Evolutionary conservation across 352 stramenopile species (phyloP).

Genomic region (Pythium phragmiticola): DNA sequence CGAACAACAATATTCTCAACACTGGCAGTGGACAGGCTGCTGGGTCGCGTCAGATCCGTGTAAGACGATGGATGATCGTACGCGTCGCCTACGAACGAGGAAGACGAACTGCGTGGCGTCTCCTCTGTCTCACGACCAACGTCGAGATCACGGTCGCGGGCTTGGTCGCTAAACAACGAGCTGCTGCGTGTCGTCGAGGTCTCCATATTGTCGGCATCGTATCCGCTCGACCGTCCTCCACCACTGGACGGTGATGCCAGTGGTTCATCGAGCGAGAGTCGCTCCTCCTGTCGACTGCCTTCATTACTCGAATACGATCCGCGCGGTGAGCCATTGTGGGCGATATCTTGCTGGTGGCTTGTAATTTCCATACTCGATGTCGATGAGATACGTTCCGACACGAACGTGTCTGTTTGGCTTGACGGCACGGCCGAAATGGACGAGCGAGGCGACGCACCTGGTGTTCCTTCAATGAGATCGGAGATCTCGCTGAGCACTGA

Average conservation of each 20-base stretch:
- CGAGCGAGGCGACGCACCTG: constrained; percentile 3
- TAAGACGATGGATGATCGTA: constrained; percentile 5
- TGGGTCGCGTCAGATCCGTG: constrained; percentile 17
- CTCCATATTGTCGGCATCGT: constrained; percentile 17
- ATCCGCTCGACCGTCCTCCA: constrained; percentile 6
- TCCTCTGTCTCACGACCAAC: neutral
- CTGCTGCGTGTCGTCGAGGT: constrained; percentile 13
- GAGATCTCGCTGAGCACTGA: constrained; percentile 16
- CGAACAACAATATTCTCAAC: constrained; percentile 15
- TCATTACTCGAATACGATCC: constrained; percentile 10
- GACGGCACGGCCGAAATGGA: constrained; percentile 11
- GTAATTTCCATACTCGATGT: constrained; percentile 2
- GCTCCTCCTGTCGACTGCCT: neutral
- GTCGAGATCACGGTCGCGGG: constrained; percentile 3
- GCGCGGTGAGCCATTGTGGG: neutral
- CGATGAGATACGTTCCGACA: constrained; percentile 14
- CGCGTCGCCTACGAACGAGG: neutral
- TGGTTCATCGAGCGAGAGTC: constrained; percentile 6
- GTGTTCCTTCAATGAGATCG: constrained; percentile 11
- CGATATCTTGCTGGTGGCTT: neutral
- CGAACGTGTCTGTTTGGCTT: constrained; percentile 13
- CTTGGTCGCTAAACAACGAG: constrained; percentile 10
- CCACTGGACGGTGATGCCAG: neutral
- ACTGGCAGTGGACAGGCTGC: constrained; percentile 18
- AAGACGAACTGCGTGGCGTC: constrained; percentile 13